Evolutionary conservation across 441 rosid species (phyloP), one percentile per base, ranked within the genome.

Genomic region (Erodium trifolium): DNA sequence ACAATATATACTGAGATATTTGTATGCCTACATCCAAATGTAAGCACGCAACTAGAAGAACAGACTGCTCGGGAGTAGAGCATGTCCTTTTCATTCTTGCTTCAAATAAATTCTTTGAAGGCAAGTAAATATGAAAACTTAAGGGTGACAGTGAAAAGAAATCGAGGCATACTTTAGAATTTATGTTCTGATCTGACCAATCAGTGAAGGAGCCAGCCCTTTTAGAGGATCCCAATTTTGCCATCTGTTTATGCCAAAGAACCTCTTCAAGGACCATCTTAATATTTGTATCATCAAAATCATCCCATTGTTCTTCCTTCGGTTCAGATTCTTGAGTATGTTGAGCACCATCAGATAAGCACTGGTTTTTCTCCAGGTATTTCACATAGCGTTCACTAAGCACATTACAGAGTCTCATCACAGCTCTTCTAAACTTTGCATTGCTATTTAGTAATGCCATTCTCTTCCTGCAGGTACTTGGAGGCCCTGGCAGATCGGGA

Each of bases 361-460:
- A 77, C 63, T 85, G 90, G 49, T 70, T 78, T 77, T 72, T 80
- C 83, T 86, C 85, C 67, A 92, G 76, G 78, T 86, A 85, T 77
- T 79, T 87, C 76, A 81, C 83, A 78, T 88, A 92, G 39, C 91
- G 82, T 68, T 85, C 84, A 73, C 96, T 75, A 57, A 95, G 95
- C 79, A 92, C 71, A 78, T 85, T 92, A 75, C 98, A 90, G 29
- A 95, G 89, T 71, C 78, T 87, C 93, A 88, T 83, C 68, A 95
- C 55, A 31, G 96, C 85, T 71, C 82, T 86, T 75, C 95, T 82
- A 67, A 92, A 87, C 73, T 73, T 82, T 73, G 67, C 70, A 63
- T 84, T 88, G 78, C 76, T 80, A 68, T 81, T 95, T 64, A 95
- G 81, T 3, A 67, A 67, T 65, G 95, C 66, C 71, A 88, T 80